Evolutionary conservation across 805 yeast genomes (phyloP), one percentile per base, ranked within the genome.

Genomic region (Candida xyloterini): DNA sequence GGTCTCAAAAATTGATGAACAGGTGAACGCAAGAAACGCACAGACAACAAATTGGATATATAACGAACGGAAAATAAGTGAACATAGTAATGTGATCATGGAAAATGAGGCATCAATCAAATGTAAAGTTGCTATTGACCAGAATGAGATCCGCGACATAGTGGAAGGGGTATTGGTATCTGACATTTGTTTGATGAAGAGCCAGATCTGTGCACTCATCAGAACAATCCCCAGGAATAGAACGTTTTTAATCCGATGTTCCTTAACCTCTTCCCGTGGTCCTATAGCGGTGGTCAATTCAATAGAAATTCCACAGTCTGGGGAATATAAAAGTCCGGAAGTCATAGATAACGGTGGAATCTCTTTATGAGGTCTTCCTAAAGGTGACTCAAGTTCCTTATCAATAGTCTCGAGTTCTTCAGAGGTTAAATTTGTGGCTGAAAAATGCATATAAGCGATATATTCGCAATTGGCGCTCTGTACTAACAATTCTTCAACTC

Each of bases 291-390:
- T 47, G 7, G 59, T 57, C 6, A 74, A 29, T 5, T 62, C 57
- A 4, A 86, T 44, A 2, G 74, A 56, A 2, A 82, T 55, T 0
- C 90, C 95, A 67, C 98, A 90, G 56, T 90, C 95, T 0, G 97
- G 97, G 0, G 96, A 87, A 54, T 85, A 89, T 14, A 87, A 43
- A 10, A 87, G 46, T 6, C 83, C 88, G 9, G 72, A 62, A 2
- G 71, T 58, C 8, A 90, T 52, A 23, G 63, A 64, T 13, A 90
- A 48, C 0, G 60, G 52, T 0, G 96, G 96, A 5, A 81, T 56
- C 1, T 54, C 43, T 13, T 73, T 70, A 11, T 80, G 72, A 2
- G 96, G 96, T 44, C 84, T 67, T 0, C 97, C 97, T n/a, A 74
- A 56, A 1, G 96, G 97, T 46, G 73, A 67, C 9, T 50, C 57